These are phyloP conservation scores for Hyphodiscus sp. DNA, from an alignment of 2,329 filamentous ascomycete species.

Conservation along the genomic window DNA sequence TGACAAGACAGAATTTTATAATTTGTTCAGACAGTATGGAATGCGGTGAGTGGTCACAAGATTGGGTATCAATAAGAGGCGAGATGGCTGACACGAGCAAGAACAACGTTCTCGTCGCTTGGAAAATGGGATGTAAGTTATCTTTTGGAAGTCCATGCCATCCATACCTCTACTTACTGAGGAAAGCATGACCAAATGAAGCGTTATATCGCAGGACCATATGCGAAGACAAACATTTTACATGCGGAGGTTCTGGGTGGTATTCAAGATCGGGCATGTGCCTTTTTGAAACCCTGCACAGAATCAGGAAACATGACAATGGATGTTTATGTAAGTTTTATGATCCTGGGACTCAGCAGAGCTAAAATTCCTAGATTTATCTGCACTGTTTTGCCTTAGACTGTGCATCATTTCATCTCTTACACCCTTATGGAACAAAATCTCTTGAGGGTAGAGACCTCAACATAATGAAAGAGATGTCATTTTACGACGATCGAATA, in stretches of 20 bases:
- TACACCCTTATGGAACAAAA: conserved; percentile 57
- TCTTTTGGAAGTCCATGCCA: not conserved
- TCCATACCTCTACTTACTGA: not conserved
- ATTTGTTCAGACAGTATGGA: conserved; percentile 50
- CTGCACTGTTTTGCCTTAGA: conserved; percentile 65
- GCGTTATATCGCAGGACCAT: conserved; percentile 57
- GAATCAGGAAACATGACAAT: conserved; percentile 39
- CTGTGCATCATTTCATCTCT: conserved; percentile 63
- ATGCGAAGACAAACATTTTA: conserved; percentile 63
- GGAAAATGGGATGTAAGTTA: conserved; percentile 19
- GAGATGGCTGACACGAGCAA: conserved; percentile 3
- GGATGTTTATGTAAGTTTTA: conserved; percentile 51
- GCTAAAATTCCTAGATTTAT: conserved; percentile 15
- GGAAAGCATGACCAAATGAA: conserved; percentile 55
- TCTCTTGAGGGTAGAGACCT: conserved; percentile 51
- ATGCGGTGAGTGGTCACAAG: conserved; percentile 37
- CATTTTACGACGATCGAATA: conserved; percentile 58
- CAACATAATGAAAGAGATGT: conserved; percentile 62
- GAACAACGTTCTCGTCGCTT: conserved; percentile 35
- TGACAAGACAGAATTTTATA: conserved; percentile 60
- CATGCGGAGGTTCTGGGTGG: conserved; percentile 47
- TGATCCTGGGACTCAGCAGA: not conserved
- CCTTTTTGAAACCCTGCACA: conserved; percentile 48
- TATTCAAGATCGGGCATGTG: conserved; percentile 49
- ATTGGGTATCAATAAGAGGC: not conserved